Base-by-base conservation (phyloP, 257 asterid species). In the Capsicum rhomboideum region DNA sequence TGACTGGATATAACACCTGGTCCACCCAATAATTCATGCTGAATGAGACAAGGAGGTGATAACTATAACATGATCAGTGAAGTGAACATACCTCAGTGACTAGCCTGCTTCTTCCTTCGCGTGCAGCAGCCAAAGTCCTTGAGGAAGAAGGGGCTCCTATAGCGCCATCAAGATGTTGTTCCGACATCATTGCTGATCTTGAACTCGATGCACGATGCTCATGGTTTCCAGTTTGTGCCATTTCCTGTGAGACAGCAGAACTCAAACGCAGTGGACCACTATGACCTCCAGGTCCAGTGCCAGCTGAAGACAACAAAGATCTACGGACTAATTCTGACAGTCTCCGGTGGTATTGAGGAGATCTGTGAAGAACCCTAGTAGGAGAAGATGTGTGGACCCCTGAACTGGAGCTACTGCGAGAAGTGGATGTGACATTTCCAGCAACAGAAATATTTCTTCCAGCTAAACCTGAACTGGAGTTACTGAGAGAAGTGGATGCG, bases 81-180 rank as follows among this genome's bases (percentile, higher is more conserved):
- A 6, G 10, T 56, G 63, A 64, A 72, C 80, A 83, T 88, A 95
- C 98, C 97, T 95, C 98, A 56, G 97, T 90, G 89, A 90, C 91
- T 34, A 89, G 85, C 85, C 93, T 91, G 83, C 92, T 89, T 87
- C 99, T 91, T 90, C 97, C 96, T 91, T 94, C 97, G 80, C 91
- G 82, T 31, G 90, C 92, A 84, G 90, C 90, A 84, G 92, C 91
- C 86, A 90, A 86, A 85, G 84, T 86, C 84, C 93, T 88, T 29
- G 88, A 82, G 12, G 97, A 84, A 90, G 90, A 69, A 74, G 97
- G 94, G 83, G 85, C 52, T 63, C 94, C 93, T 1, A 84, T 78
- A 82, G 93, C 90, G 88, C 92, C 89, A 83, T 94, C 94, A 80
- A 82, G 88, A 80, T 93, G 96, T 83, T 95, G 92, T 91, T 92